Evolutionary conservation across 495 filamentous ascomycete species (phyloP).

Genomic region (Aspergillus kassunensis): DNA sequence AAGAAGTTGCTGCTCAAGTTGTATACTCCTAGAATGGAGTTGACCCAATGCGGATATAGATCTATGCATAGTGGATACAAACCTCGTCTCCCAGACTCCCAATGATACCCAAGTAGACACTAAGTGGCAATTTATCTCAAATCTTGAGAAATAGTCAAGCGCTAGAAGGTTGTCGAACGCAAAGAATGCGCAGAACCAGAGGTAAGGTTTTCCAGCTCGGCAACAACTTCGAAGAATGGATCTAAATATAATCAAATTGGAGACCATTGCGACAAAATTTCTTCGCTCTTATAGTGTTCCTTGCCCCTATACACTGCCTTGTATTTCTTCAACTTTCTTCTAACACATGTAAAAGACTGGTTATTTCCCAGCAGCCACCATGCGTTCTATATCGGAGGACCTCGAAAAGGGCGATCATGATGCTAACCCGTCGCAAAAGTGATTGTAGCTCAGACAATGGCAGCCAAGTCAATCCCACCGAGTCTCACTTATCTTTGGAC

Average conservation of each 20-base stretch:
- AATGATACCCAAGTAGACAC: background rate
- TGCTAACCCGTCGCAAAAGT: background rate
- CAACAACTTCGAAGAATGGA: background rate
- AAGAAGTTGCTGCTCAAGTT: no score
- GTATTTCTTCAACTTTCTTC: no score
- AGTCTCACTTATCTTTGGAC: conserved; percentile 17
- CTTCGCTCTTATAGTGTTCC: no score
- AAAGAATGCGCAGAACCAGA: background rate
- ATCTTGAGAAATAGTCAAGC: background rate
- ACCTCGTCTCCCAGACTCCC: background rate
- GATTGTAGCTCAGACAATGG: conserved; percentile 21
- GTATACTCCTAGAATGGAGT: no score
- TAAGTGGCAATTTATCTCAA: background rate
- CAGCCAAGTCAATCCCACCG: conserved; percentile 6
- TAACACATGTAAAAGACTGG: no score
- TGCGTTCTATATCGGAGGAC: conserved; percentile 35
- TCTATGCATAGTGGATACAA: no score
- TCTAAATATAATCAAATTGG: background rate
- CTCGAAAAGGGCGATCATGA: conserved; percentile 29
- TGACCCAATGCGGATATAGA: no score
- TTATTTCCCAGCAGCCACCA: conserved; percentile 2
- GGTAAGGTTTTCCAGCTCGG: background rate
- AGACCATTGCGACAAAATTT: no score
- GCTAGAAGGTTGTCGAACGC: background rate
- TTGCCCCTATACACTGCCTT: no score